Percentiles rank a stretch among this genome's conserved stretches.
Evolutionary conservation across 1,284 basidiomycete species (phyloP).

Genomic region (Leccinum ponderosum): DNA sequence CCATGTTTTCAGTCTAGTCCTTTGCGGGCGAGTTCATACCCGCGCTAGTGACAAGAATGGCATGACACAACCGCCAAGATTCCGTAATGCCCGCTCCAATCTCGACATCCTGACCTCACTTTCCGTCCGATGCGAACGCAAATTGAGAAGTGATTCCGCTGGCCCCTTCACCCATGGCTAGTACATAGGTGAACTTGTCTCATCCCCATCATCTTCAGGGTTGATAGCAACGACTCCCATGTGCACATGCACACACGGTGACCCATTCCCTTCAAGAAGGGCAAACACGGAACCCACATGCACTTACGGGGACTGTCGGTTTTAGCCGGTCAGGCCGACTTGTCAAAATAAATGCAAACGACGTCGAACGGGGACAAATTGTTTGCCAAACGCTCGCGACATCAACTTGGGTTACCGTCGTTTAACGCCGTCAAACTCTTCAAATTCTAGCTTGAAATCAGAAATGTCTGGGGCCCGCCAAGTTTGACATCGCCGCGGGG

Average conservation of each 20-base stretch:
- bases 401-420: background rate
- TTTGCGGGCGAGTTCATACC: slow-evolving; percentile 9
- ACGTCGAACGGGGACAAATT: background rate
- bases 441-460: background rate
- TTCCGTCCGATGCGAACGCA: slow-evolving; percentile 10
- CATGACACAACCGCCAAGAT: slow-evolving; percentile 8
- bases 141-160: background rate
- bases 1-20: slow-evolving; percentile 14
- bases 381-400: background rate
- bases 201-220: slow-evolving; percentile 11
- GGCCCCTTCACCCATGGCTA: background rate
- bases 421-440: background rate
- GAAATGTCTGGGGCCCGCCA: background rate
- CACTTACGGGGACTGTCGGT: background rate
- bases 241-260: background rate
- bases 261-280: background rate
- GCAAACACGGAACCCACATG: background rate
- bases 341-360: background rate
- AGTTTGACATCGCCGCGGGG: background rate
- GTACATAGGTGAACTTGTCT: background rate
- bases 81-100: slow-evolving; percentile 18
- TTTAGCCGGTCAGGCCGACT: background rate
- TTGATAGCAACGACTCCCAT: background rate
- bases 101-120: background rate
- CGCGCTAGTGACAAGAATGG: background rate